phyloP scores from a whole-genome alignment of 1,284 basidiomycete species.

The Marasmius tenuissimus region DNA sequence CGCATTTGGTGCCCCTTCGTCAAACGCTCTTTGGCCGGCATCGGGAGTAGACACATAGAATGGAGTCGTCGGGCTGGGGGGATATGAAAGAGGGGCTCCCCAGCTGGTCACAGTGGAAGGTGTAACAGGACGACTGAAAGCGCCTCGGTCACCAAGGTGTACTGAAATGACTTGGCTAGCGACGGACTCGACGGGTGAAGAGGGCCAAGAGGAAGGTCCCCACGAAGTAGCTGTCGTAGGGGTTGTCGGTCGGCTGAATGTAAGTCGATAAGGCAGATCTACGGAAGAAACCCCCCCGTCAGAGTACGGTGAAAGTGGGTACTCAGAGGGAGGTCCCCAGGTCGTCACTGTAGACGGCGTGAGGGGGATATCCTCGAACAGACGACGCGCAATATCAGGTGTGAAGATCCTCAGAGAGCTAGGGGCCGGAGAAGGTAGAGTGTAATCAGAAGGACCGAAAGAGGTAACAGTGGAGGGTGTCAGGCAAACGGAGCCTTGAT shows the following conservation, averaged over 20 bases:
- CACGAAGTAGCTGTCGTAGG: constrained; percentile 48
- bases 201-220: constrained; percentile 43
- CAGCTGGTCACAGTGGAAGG: constrained; percentile 45
- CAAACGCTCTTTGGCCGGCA: constrained; percentile 38
- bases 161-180: constrained; percentile 23
- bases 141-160: constrained; percentile 30
- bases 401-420: constrained; percentile 22
- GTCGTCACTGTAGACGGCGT: constrained; percentile 17
- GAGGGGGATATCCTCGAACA: constrained; percentile 36
- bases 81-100: constrained; percentile 44
- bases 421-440: constrained; percentile 23
- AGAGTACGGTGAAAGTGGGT: constrained; percentile 23
- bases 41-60: constrained; percentile 43
- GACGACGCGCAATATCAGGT: constrained; percentile 33
- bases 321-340: constrained; percentile 19
- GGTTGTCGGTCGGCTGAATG: constrained; percentile 33
- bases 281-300: constrained; percentile 37
- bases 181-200: constrained; percentile 21
- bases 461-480: constrained; percentile 54
- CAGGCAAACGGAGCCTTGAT: constrained; percentile 57
- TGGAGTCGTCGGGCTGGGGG: constrained; percentile 38
- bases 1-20: constrained; percentile 16
- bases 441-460: constrained; percentile 44
- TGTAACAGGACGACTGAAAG: constrained; percentile 33
- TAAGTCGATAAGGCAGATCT: constrained; percentile 47